Conservation (phyloP, 495 filamentous ascomycete genomes). For the Penicillium lagena region DNA sequence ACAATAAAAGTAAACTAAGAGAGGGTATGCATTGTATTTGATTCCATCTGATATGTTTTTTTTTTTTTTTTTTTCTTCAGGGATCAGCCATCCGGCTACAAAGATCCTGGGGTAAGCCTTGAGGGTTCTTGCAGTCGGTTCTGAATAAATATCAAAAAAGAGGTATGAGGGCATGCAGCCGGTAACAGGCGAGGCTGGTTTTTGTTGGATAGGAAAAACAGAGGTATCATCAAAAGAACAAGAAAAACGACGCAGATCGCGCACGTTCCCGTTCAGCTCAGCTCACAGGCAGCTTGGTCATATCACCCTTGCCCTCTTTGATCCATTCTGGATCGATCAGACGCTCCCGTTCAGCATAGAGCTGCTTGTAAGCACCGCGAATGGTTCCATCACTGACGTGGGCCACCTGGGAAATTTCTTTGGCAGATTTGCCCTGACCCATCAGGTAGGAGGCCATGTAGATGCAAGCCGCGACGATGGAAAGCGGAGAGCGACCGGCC, state of each 20-base stretch:
- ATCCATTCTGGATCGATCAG: conserved; percentile 73
- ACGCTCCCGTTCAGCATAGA: conserved; percentile 65
- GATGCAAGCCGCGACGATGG: conserved; percentile 90
- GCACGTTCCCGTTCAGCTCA: conserved; percentile 6
- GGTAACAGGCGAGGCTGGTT: too few species aligned
- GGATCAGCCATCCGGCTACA: too few species aligned
- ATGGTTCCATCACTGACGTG: conserved; percentile 96
- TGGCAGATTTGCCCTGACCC: conserved; percentile 68
- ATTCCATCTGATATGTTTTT: too few species aligned
- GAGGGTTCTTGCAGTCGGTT: too few species aligned
- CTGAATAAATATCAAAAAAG: too few species aligned
- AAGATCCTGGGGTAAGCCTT: too few species aligned
- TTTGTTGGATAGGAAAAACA: too few species aligned
- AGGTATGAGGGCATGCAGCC: too few species aligned
- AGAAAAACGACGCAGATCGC: neutral
- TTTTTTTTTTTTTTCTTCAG: too few species aligned
- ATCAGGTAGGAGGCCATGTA: conserved; percentile 87
- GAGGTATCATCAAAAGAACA: too few species aligned
- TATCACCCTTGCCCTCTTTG: conserved; percentile 59
- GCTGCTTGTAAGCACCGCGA: conserved; percentile 84
- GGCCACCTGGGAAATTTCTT: conserved; percentile 74
- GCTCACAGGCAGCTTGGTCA: conserved; percentile 58
- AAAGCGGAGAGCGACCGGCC: conserved; percentile 89
- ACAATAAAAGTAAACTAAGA: too few species aligned
- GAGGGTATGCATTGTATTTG: too few species aligned